Conservation (phyloP, 352 stramenopile genomes). For the Phytophthora fragariae region DNA sequence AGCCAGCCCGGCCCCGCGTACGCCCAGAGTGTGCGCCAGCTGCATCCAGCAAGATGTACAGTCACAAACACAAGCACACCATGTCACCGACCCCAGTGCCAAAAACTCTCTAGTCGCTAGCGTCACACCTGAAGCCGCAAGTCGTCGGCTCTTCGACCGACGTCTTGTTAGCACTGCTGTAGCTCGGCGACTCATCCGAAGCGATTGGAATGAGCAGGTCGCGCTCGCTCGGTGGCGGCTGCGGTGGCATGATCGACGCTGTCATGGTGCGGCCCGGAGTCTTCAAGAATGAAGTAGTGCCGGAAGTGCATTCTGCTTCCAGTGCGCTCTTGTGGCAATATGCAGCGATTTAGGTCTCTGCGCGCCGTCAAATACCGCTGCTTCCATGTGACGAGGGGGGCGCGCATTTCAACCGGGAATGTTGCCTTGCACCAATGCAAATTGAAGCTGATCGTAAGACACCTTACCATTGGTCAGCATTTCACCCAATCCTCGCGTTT, state of each 20-base stretch:
- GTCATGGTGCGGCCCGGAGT: conserved; percentile 2
- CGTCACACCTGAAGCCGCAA: conserved; percentile 33
- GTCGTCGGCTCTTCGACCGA: conserved; percentile 45
- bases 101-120: conserved; percentile 23
- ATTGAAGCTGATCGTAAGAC: background rate
- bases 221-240: background rate
- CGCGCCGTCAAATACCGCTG: conserved; percentile 2
- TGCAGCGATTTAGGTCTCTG: background rate
- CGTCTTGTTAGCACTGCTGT: background rate
- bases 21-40: conserved; percentile 80
- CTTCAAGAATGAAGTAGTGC: conserved; percentile 7
- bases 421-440: conserved; percentile 11
- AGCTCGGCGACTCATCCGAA: background rate
- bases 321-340: background rate
- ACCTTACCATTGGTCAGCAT: background rate
- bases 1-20: conserved; percentile 88
- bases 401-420: background rate
- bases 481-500: background rate
- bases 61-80: conserved; percentile 2
- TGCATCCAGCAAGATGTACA: conserved; percentile 22
- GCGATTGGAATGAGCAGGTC: conserved; percentile 5
- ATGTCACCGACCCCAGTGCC: background rate
- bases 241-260: background rate
- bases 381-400: background rate
- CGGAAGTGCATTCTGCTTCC: background rate